phyloP scores from a whole-genome alignment of 768 basidiomycete genomes.

The Naematelia encephala region DNA sequence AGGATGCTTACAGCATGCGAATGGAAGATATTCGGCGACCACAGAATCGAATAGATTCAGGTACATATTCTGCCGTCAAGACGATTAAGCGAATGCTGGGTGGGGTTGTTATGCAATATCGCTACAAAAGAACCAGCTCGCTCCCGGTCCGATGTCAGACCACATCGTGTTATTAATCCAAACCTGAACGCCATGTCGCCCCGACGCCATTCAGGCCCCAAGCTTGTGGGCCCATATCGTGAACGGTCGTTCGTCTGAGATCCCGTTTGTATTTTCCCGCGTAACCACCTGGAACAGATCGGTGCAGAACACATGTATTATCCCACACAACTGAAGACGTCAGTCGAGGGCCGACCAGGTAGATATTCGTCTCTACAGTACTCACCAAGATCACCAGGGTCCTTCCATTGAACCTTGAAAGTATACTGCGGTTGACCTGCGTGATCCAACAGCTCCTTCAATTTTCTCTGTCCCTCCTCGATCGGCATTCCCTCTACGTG shows the following conservation, averaged over 20 bases:
- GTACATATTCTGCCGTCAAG: too few species aligned
- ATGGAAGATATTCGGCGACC: too few species aligned
- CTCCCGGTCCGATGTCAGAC: not conserved
- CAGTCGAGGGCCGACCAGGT: too few species aligned
- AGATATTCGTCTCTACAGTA: too few species aligned
- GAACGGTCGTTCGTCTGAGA: conserved; percentile 10
- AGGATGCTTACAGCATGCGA: too few species aligned
- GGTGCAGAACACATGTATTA: conserved; percentile 18
- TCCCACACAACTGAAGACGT: not conserved
- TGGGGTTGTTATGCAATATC: too few species aligned
- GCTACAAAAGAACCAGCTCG: not conserved
- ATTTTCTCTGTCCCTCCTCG: conserved; percentile 15
- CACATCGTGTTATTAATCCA: too few species aligned
- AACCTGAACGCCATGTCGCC: conserved; percentile 18
- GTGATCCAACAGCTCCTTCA: conserved; percentile 17
- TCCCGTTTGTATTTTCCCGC: conserved; percentile 22
- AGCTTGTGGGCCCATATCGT: conserved; percentile 16
- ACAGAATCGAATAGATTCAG: too few species aligned
- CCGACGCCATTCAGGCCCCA: conserved; percentile 17
- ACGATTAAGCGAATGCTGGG: too few species aligned
- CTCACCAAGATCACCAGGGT: conserved; percentile 18
- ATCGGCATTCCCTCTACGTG: conserved; percentile 21
- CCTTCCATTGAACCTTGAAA: conserved; percentile 14
- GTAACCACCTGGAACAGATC: conserved; percentile 18
- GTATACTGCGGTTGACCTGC: conserved; percentile 20